These are phyloP conservation scores for Wickerhamiella bombiphila DNA, from an alignment of 805 yeast species.

Conservation along the genomic window DNA sequence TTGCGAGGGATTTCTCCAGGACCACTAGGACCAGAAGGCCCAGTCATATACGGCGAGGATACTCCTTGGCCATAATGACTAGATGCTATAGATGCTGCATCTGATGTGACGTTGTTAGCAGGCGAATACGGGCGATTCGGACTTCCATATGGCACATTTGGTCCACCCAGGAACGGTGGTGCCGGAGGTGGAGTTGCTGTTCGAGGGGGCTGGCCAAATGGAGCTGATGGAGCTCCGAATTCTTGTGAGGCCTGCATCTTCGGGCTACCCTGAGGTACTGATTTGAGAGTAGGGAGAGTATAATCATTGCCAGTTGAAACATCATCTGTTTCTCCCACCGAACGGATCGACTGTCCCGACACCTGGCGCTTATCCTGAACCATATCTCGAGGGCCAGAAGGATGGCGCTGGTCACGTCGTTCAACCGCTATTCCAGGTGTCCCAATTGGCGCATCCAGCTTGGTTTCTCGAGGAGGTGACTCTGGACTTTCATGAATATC, in stretches of 20 bases:
- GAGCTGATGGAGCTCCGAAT: background rate
- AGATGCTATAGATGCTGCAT: too few relatives aligned
- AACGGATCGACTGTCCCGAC: background rate
- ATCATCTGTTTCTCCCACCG: background rate
- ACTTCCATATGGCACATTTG: conserved; percentile 1
- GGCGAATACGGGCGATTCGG: too few relatives aligned
- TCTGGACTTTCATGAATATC: too few relatives aligned
- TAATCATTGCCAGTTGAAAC: background rate
- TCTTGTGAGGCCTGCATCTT: background rate
- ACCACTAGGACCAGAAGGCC: too few relatives aligned
- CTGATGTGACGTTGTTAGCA: too few relatives aligned
- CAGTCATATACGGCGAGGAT: too few relatives aligned
- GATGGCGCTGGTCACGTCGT: too few relatives aligned
- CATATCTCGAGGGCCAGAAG: background rate
- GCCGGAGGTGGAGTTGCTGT: background rate
- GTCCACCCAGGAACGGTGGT: background rate
- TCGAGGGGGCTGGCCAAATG: background rate
- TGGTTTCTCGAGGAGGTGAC: too few relatives aligned
- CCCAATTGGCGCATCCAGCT: too few relatives aligned
- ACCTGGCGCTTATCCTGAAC: background rate
- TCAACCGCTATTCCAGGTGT: too few relatives aligned
- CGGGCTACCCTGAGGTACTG: background rate
- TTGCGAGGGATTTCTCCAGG: too few relatives aligned
- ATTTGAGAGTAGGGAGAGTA: background rate
- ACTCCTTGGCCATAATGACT: too few relatives aligned